Conservation (phyloP, 768 basidiomycete species). For the Fomitopsis pulvina region DNA sequence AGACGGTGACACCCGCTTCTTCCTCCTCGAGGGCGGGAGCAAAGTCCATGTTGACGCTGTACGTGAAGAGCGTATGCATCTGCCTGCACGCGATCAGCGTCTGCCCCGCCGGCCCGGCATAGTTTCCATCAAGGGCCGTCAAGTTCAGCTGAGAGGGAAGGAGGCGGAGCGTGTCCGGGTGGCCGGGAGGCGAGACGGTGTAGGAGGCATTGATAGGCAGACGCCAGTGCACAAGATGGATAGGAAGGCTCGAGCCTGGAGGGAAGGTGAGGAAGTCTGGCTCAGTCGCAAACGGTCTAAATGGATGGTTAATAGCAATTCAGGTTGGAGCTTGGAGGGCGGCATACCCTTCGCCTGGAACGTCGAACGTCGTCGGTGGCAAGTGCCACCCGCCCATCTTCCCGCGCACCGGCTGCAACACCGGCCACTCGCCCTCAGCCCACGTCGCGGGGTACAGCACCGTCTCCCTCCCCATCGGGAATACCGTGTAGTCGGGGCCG, state of each 20-base stretch:
- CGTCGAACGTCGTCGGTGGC: background rate
- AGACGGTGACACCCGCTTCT: background rate
- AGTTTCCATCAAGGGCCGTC: background rate
- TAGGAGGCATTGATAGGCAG: background rate
- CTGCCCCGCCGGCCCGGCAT: background rate
- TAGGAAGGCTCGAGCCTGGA: background rate
- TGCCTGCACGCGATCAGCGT: background rate
- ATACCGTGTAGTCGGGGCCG: background rate
- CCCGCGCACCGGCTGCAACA: background rate
- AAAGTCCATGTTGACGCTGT: background rate
- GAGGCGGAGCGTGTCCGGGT: background rate
- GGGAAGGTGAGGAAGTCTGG: background rate
- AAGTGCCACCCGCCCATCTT: background rate
- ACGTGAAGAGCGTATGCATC: background rate
- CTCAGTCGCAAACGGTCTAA: background rate
- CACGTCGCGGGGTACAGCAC: constrained; percentile 16
- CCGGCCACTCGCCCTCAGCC: constrained; percentile 14
- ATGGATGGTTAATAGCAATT: background rate
- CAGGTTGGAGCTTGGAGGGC: background rate
- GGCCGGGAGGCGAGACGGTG: background rate
- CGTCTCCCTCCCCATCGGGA: constrained; percentile 21
- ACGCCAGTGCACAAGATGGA: background rate
- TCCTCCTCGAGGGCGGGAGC: background rate
- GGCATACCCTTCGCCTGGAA: background rate
- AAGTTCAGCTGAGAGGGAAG: background rate